phyloP scores from a whole-genome alignment of 495 filamentous ascomycete species.

The Mytilinidion resinicola region DNA sequence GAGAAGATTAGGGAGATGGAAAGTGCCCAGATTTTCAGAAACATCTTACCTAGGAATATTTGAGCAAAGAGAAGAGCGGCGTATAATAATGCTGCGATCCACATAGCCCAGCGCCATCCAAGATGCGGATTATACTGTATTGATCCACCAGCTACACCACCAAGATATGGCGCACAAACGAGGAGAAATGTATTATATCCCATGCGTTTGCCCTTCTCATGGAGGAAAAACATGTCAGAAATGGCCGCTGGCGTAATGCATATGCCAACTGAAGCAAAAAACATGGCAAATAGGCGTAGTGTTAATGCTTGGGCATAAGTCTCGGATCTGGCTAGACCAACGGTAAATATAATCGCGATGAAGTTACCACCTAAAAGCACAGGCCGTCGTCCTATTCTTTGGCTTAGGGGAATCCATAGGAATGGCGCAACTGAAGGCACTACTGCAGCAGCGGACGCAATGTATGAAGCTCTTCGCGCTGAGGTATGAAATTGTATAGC shows the following conservation, averaged over 20 bases:
- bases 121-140: constrained; percentile 3
- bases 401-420: constrained; percentile 4
- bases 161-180: constrained; percentile 3
- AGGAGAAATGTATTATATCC: constrained; percentile 3
- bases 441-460: constrained; percentile 2
- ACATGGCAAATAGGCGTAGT: not conserved
- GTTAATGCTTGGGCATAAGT: constrained; percentile 4
- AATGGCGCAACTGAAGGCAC: constrained; percentile 2
- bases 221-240: constrained; percentile 2
- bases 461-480: not conserved
- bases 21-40: not conserved
- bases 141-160: not conserved
- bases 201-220: constrained; percentile 8
- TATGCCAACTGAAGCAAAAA: not conserved
- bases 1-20: not conserved
- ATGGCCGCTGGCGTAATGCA: constrained; percentile 8
- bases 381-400: constrained; percentile 1
- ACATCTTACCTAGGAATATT: not conserved
- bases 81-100: constrained; percentile 6
- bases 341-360: constrained; percentile 1
- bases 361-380: not conserved
- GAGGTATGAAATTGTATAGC: constrained; percentile 5
- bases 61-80: not conserved
- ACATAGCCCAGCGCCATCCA: constrained; percentile 7
- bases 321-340: constrained; percentile 1